Conservation (phyloP, 495 filamentous ascomycete species). For the Arthonia radiata region DNA sequence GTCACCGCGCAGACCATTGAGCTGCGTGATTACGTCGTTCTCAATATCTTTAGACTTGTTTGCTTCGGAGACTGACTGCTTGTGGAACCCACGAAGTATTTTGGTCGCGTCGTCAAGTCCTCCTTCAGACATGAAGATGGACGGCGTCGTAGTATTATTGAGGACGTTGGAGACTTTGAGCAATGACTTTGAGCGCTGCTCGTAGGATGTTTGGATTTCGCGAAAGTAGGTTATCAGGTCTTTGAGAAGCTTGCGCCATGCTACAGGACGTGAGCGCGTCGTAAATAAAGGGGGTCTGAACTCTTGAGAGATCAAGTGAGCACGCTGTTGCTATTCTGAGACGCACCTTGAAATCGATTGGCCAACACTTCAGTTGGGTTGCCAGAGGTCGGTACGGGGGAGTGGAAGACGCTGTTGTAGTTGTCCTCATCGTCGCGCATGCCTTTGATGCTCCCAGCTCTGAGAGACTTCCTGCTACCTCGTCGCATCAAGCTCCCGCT, state of each 20-base stretch:
- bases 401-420: slow-evolving; percentile 60
- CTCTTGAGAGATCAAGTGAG: too few relatives aligned
- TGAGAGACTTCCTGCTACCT: slow-evolving; percentile 36
- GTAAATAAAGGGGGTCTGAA: background rate
- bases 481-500: slow-evolving; percentile 53
- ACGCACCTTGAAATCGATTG: slow-evolving; percentile 69
- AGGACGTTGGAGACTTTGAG: slow-evolving; percentile 62
- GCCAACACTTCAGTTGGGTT: slow-evolving; percentile 77
- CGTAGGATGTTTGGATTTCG: slow-evolving; percentile 78
- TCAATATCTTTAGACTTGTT: slow-evolving; percentile 80
- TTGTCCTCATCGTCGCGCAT: slow-evolving; percentile 32
- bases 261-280: slow-evolving; percentile 19
- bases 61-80: slow-evolving; percentile 52
- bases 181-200: slow-evolving; percentile 58
- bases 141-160: slow-evolving; percentile 50
- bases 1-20: slow-evolving; percentile 68
- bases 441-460: slow-evolving; percentile 61
- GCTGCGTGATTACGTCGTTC: slow-evolving; percentile 63
- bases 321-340: background rate
- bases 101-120: slow-evolving; percentile 70
- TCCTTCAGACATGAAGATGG: slow-evolving; percentile 46
- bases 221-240: slow-evolving; percentile 86
- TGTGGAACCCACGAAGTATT: slow-evolving; percentile 61
- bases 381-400: slow-evolving; percentile 67
- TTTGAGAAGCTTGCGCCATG: slow-evolving; percentile 88